Percentiles rank a stretch among this genome's conserved stretches.
Evolutionary conservation across 768 basidiomycete genomes (phyloP).

Genomic region (Amanita rimosa): DNA sequence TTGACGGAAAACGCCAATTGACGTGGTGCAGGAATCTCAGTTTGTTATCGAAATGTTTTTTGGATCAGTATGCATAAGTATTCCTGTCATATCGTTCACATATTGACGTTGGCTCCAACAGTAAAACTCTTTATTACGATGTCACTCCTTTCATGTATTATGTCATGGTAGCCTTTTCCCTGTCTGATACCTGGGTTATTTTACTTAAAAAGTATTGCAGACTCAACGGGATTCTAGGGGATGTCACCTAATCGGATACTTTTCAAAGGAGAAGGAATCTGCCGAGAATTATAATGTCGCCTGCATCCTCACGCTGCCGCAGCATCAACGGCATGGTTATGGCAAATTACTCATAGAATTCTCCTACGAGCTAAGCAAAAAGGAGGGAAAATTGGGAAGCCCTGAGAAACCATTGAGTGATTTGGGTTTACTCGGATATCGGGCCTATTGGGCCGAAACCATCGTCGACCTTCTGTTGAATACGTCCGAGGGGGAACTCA

Average conservation of each 20-base stretch:
- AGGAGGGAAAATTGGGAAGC: slow-evolving; percentile 89
- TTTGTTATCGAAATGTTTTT: slow-evolving; percentile 93
- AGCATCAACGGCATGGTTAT: slow-evolving; percentile 94
- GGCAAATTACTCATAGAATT: slow-evolving; percentile 96
- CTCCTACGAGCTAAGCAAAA: slow-evolving; percentile 95
- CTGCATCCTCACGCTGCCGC: slow-evolving; percentile 96
- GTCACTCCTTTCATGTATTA: slow-evolving; percentile 99
- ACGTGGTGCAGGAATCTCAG: slow-evolving; percentile 97
- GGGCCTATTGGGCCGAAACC: slow-evolving; percentile 95
- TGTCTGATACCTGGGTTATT: slow-evolving; percentile 7
- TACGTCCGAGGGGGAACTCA: slow-evolving; percentile 67
- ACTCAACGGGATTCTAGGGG: slow-evolving; percentile 79
- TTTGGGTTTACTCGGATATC: slow-evolving; percentile 83
- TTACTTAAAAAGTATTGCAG: slow-evolving; percentile 21
- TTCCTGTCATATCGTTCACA: slow-evolving; percentile 6
- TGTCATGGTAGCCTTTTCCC: slow-evolving; percentile 64
- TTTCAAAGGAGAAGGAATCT: slow-evolving; percentile 98
- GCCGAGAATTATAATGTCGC: slow-evolving; percentile 98
- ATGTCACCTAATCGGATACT: slow-evolving; percentile 94
- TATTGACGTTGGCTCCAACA: slow-evolving; percentile 22
- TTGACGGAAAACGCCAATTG: slow-evolving; percentile 92
- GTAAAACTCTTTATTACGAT: slow-evolving; percentile 98
- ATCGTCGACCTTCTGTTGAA: slow-evolving; percentile 84
- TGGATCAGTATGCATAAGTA: slow-evolving; percentile 73
- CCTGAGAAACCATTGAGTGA: slow-evolving; percentile 98